Evolutionary conservation across 768 basidiomycete species (phyloP).

Genomic region (Nevesoporus exiguus): DNA sequence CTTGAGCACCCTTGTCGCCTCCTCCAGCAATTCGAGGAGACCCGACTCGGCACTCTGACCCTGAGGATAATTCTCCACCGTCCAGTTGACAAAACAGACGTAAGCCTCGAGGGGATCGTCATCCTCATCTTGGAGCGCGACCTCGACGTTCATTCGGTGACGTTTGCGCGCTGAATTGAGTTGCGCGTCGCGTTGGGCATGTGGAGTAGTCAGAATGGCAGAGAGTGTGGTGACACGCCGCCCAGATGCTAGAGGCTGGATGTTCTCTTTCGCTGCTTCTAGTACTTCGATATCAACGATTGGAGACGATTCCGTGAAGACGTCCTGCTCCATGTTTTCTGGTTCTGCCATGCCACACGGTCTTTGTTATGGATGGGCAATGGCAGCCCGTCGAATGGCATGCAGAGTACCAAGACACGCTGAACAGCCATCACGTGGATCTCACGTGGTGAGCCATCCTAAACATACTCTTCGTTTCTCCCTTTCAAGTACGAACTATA

Average conservation of each 20-base stretch:
- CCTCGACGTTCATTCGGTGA: slow-evolving; percentile 67
- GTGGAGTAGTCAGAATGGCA: slow-evolving; percentile 69
- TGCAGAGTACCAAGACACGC: background rate
- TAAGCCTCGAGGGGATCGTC: slow-evolving; percentile 86
- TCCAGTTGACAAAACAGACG: slow-evolving; percentile 85
- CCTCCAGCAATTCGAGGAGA: slow-evolving; percentile 88
- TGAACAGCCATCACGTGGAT: slow-evolving; percentile 20
- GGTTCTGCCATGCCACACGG: slow-evolving; percentile 18
- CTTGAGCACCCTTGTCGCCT: slow-evolving; percentile 83
- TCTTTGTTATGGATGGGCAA: background rate
- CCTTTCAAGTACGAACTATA: background rate
- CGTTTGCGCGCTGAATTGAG: slow-evolving; percentile 62
- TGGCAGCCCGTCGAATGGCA: background rate
- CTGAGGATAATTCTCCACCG: slow-evolving; percentile 90
- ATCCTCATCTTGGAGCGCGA: slow-evolving; percentile 71
- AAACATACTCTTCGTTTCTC: no score
- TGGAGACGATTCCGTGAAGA: slow-evolving; percentile 38
- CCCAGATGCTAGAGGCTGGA: slow-evolving; percentile 78
- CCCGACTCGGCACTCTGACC: slow-evolving; percentile 87
- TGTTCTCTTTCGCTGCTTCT: slow-evolving; percentile 84
- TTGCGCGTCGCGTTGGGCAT: slow-evolving; percentile 69
- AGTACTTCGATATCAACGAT: slow-evolving; percentile 81
- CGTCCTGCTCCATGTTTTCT: slow-evolving; percentile 37
- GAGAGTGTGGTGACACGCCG: slow-evolving; percentile 76
- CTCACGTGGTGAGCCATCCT: slow-evolving; percentile 9